A percentile compares a stretch with the other conserved stretches of the same genome.
Conservation (phyloP, 257 asterid genomes). For the Lithospermum erythrorhizon region DNA sequence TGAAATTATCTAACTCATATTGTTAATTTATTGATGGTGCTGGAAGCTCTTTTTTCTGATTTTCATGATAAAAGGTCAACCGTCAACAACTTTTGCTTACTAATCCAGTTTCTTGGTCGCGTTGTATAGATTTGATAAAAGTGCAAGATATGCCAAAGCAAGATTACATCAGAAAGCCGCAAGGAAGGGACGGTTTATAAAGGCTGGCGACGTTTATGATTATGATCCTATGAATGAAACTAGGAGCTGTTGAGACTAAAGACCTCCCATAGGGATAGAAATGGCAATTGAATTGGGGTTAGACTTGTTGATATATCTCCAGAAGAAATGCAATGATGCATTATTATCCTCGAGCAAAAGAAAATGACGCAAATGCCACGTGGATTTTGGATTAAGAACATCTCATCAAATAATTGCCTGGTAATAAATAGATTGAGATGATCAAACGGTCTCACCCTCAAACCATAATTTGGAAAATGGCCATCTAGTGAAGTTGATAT, state of each 20-base stretch:
- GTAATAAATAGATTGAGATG: no score
- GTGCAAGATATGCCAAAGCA: conserved; percentile 82
- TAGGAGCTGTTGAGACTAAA: conserved; percentile 51
- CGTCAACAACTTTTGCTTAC: no score
- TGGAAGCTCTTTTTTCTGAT: no score
- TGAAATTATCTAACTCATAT: no score
- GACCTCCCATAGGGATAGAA: conserved; percentile 11
- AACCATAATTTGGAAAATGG: no score
- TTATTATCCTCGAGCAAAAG: neutral
- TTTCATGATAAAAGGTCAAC: no score
- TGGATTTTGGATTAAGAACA: no score
- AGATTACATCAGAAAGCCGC: conserved; percentile 86
- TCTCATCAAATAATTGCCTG: no score
- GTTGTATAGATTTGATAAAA: conserved; percentile 67
- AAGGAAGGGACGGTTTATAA: conserved; percentile 89
- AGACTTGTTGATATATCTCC: neutral
- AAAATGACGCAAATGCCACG: neutral
- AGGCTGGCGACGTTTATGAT: conserved; percentile 89
- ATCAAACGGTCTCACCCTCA: no score
- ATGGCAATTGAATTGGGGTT: conserved; percentile 4
- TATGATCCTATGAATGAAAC: conserved; percentile 70
- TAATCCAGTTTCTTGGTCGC: no score
- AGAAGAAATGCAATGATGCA: neutral
- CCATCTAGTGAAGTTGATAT: no score
- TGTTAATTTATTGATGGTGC: no score